Conservation (phyloP, 2,329 filamentous ascomycete genomes). For the Paecilomyces sp. region DNA sequence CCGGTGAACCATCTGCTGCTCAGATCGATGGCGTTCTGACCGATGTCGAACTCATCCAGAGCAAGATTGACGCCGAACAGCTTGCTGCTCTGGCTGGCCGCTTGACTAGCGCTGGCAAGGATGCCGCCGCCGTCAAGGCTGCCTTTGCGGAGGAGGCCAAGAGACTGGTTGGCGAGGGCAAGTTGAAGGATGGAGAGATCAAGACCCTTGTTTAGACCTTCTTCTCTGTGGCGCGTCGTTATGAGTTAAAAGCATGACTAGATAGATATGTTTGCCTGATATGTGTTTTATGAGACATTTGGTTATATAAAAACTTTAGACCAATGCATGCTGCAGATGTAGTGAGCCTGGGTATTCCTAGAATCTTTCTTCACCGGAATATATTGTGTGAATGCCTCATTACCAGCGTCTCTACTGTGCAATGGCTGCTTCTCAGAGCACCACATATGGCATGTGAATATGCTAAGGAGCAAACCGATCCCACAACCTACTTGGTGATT, state of each 20-base stretch:
- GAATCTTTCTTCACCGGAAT: too few species aligned
- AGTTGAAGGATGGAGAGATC: slow-evolving; percentile 75
- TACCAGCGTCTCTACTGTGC: too few species aligned
- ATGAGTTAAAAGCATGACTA: neutral
- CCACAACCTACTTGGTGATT: too few species aligned
- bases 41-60: slow-evolving; percentile 80
- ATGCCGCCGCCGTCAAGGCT: slow-evolving; percentile 75
- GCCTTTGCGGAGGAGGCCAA: slow-evolving; percentile 73
- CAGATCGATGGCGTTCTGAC: slow-evolving; percentile 76
- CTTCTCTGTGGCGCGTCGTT: neutral
- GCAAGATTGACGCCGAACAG: slow-evolving; percentile 86
- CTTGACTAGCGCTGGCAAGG: slow-evolving; percentile 68
- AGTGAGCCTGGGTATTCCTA: neutral
- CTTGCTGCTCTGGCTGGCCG: slow-evolving; percentile 75
- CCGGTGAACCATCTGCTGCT: slow-evolving; percentile 62
- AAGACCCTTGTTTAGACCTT: slow-evolving; percentile 45
- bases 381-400: too few species aligned
- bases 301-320: neutral
- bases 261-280: neutral
- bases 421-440: too few species aligned
- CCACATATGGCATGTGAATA: too few species aligned
- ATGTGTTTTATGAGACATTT: neutral
- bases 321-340: neutral
- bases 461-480: too few species aligned
- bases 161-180: slow-evolving; percentile 71